A percentile compares a stretch with the other conserved stretches of the same genome.
Conservation (phyloP, 2,329 filamentous ascomycete species). For the Macrophomina tecta region DNA sequence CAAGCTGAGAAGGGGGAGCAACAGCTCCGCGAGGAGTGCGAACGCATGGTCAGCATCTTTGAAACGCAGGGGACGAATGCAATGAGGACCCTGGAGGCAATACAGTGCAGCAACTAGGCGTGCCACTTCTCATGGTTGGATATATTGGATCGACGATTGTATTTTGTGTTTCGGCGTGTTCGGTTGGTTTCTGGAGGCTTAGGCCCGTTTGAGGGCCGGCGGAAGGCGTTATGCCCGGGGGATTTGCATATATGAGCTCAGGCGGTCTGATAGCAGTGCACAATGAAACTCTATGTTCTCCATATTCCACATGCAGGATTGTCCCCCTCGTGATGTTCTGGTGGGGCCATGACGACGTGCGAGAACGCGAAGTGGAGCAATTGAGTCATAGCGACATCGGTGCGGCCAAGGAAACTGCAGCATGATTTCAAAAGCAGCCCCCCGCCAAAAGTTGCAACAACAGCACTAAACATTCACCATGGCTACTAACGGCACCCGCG, state of each 20-base stretch:
- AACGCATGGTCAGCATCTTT: constrained; percentile 80
- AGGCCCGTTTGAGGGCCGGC: not conserved
- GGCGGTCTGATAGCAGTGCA: not conserved
- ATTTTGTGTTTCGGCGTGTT: not conserved
- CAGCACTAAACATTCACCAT: constrained; percentile 12
- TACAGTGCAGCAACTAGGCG: constrained; percentile 51
- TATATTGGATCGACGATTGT: constrained; percentile 14
- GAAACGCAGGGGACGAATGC: constrained; percentile 82
- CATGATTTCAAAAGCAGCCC: constrained; percentile 17
- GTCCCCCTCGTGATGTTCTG: constrained; percentile 13
- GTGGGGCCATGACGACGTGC: constrained; percentile 21
- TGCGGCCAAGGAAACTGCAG: constrained; percentile 20
- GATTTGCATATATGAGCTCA: not conserved
- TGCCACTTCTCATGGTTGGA: not conserved
- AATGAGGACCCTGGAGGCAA: constrained; percentile 75
- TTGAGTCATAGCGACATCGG: constrained; percentile 29
- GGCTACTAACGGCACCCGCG: constrained; percentile 23
- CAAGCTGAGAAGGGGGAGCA: constrained; percentile 83
- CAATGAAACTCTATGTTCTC: constrained; percentile 13
- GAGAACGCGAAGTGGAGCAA: constrained; percentile 14
- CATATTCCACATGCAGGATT: constrained; percentile 4
- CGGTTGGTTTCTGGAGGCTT: not conserved
- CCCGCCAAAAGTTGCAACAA: constrained; percentile 20
- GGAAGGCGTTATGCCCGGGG: constrained; percentile 10
- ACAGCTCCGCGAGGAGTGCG: constrained; percentile 79